A percentile compares a stretch with the other conserved stretches of the same genome.
Conservation (phyloP, 768 basidiomycete species). For the Clavaria fumosa region DNA sequence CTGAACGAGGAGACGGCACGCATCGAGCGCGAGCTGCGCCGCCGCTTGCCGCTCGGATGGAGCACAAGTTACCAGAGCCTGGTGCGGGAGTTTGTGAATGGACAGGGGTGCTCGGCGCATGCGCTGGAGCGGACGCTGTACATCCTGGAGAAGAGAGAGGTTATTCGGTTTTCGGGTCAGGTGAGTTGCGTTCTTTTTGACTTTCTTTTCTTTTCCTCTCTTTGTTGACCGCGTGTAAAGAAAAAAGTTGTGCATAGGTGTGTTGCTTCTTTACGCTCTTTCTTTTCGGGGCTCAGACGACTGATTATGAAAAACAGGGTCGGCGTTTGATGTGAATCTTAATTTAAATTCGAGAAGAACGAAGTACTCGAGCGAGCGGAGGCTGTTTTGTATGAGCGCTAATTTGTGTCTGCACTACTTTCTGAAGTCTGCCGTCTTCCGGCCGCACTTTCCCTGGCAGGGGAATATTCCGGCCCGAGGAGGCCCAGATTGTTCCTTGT, state of each 20-base stretch:
- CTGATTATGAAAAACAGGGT: constrained; percentile 7
- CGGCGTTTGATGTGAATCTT: constrained; percentile 5
- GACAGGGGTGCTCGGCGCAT: constrained; percentile 82
- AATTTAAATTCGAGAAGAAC: no score
- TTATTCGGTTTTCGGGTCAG: constrained; percentile 81
- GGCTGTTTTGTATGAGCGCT: no score
- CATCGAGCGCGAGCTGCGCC: constrained; percentile 76
- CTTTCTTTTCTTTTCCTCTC: not conserved
- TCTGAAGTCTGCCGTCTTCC: no score
- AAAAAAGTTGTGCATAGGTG: constrained; percentile 33
- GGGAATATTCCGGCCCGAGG: no score
- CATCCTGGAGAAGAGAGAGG: constrained; percentile 88
- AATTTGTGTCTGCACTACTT: no score
- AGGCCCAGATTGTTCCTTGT: no score
- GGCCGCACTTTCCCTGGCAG: no score
- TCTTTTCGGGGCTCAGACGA: not conserved
- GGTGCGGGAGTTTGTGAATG: constrained; percentile 82
- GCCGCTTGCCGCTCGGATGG: constrained; percentile 87
- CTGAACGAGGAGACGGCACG: constrained; percentile 84
- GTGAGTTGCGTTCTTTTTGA: constrained; percentile 14
- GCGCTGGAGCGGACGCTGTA: constrained; percentile 85
- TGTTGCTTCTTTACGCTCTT: constrained; percentile 7
- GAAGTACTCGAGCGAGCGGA: no score
- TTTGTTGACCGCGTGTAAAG: constrained; percentile 12
- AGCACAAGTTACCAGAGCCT: constrained; percentile 92